Evolutionary conservation across 2,329 filamentous ascomycete species (phyloP).

Genomic region (Teratosphaeria pseudoeucalypti): DNA sequence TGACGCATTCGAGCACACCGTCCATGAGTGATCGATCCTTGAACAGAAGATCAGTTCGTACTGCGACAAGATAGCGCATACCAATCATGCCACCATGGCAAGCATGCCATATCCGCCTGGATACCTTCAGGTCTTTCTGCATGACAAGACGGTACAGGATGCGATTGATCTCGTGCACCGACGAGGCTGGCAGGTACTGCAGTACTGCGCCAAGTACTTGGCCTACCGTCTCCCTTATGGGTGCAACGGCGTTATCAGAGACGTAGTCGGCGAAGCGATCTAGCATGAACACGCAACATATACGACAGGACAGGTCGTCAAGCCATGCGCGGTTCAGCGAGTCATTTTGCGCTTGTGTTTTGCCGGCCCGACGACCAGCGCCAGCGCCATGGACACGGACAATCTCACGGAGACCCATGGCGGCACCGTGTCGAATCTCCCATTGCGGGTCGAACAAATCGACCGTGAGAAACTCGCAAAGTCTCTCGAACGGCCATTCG

Average conservation of each 20-base stretch:
- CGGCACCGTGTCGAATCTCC: conserved; percentile 93
- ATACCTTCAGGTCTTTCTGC: conserved; percentile 68
- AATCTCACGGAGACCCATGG: conserved; percentile 87
- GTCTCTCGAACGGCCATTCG: conserved; percentile 88
- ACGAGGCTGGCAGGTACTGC: conserved; percentile 67
- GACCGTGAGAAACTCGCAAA: conserved; percentile 87
- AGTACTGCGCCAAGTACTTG: conserved; percentile 85
- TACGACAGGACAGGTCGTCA: conserved; percentile 85
- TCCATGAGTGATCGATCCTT: conserved; percentile 80
- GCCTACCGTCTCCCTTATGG: conserved; percentile 88
- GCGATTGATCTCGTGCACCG: conserved; percentile 74
- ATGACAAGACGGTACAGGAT: conserved; percentile 85
- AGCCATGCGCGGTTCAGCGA: conserved; percentile 73
- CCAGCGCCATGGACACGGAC: conserved; percentile 83
- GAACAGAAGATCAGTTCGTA: conserved; percentile 82
- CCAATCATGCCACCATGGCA: conserved; percentile 98
- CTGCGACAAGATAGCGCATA: conserved; percentile 85
- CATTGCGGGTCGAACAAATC: conserved; percentile 89
- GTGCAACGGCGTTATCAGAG: conserved; percentile 91
- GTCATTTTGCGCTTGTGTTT: conserved; percentile 65
- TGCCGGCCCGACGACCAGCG: conserved; percentile 67
- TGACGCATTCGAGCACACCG: conserved; percentile 81
- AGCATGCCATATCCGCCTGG: conserved; percentile 76
- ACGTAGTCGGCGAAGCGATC: conserved; percentile 97
- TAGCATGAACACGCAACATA: conserved; percentile 93